Evolutionary conservation across 2,329 filamentous ascomycete genomes (phyloP).

Genomic region (Zalaria sp.): DNA sequence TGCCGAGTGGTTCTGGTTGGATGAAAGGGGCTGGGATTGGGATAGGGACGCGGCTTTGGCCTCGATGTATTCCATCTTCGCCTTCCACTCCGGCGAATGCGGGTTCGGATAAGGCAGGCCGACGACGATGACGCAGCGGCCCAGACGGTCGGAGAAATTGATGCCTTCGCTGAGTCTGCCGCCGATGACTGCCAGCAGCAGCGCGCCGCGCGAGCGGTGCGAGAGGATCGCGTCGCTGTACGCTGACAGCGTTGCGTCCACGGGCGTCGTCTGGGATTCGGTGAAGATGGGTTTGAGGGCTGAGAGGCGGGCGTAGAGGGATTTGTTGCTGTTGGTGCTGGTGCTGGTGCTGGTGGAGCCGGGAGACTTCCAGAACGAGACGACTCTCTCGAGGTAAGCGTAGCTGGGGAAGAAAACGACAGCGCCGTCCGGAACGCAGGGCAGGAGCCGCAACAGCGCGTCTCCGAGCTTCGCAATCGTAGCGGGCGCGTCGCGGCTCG

Average conservation of each 20-base stretch:
- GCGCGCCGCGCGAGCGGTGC: slow-evolving; percentile 45
- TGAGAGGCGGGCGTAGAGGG: slow-evolving; percentile 45
- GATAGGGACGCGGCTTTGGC: slow-evolving; percentile 28
- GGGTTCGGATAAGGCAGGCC: slow-evolving; percentile 89
- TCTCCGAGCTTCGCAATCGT: slow-evolving; percentile 60
- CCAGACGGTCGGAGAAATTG: slow-evolving; percentile 87
- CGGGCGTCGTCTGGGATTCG: slow-evolving; percentile 26
- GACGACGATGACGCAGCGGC: slow-evolving; percentile 80
- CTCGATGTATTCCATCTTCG: slow-evolving; percentile 78
- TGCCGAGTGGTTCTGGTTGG: not conserved
- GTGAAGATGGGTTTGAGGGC: slow-evolving; percentile 40
- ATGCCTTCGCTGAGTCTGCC: slow-evolving; percentile 96
- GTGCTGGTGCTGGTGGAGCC: not conserved
- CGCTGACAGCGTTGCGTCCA: slow-evolving; percentile 56
- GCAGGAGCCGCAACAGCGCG: slow-evolving; percentile 57
- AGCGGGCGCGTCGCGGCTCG: slow-evolving; percentile 51
- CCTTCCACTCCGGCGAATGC: slow-evolving; percentile 80
- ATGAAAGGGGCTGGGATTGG: too few relatives aligned
- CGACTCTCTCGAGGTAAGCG: slow-evolving; percentile 66
- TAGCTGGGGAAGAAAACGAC: slow-evolving; percentile 97
- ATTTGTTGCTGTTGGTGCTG: slow-evolving; percentile 12
- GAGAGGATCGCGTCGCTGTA: slow-evolving; percentile 54
- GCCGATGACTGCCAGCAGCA: slow-evolving; percentile 82
- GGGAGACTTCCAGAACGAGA: slow-evolving; percentile 24
- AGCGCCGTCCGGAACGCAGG: slow-evolving; percentile 69